These are phyloP conservation scores for Linnemannia zychae DNA, from an alignment of 192 early-diverging fungal genomes.

Conservation along the genomic window DNA sequence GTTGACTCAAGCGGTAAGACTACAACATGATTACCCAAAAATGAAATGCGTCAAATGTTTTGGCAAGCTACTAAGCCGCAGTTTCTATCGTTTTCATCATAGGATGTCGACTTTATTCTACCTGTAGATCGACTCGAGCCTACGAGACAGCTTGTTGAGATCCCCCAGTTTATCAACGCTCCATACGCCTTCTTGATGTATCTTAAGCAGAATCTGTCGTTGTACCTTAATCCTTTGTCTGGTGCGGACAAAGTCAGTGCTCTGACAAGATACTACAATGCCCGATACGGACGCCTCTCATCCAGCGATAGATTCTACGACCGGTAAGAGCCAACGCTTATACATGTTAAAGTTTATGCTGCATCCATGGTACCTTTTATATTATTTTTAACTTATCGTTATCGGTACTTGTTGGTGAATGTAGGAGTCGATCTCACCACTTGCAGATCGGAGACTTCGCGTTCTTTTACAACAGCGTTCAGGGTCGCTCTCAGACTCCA, in stretches of 20 bases:
- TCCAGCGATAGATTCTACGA: conserved; percentile 31
- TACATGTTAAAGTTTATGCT: neutral
- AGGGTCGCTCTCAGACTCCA: conserved; percentile 41
- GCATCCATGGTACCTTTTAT: conserved; percentile 11
- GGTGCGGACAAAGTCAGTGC: conserved; percentile 57
- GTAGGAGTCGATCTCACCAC: conserved; percentile 30
- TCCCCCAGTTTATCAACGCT: conserved; percentile 69
- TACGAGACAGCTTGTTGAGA: conserved; percentile 51
- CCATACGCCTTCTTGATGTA: conserved; percentile 74
- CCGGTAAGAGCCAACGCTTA: conserved; percentile 10
- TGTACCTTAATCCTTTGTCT: conserved; percentile 57
- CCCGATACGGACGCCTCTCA: conserved; percentile 47
- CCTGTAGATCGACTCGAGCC: conserved; percentile 67
- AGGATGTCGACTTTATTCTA: conserved; percentile 87
- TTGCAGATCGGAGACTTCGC: conserved; percentile 59
- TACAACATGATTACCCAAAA: neutral
- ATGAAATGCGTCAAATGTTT: neutral
- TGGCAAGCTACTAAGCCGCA: neutral
- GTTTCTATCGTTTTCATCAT: neutral
- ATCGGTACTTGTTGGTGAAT: no score
- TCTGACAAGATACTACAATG: conserved; percentile 57
- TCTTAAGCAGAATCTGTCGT: conserved; percentile 71
- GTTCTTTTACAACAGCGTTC: conserved; percentile 67
- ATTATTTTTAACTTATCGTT: neutral
- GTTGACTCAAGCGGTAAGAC: conserved; percentile 69